A percentile compares a stretch with the other conserved stretches of the same genome.
phyloP scores from a whole-genome alignment of 2,329 filamentous ascomycete genomes.

The Elsinoe ampelina region DNA sequence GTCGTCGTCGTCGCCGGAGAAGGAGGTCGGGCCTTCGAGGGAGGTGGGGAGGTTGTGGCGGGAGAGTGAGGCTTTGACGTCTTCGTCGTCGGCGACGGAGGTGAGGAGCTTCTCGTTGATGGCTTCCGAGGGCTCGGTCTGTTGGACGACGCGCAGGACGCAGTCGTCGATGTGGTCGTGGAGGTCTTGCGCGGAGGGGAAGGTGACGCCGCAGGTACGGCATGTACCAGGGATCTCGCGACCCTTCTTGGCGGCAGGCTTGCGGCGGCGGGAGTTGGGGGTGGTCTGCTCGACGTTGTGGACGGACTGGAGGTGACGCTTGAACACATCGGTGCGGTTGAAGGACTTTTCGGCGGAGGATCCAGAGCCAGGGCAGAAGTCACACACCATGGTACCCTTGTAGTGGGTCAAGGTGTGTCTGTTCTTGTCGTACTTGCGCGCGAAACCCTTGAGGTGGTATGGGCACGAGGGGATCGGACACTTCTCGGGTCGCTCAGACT shows the following conservation, averaged over 20 bases:
- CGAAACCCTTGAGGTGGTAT: conserved; percentile 86
- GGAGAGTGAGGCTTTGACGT: conserved; percentile 49
- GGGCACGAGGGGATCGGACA: conserved; percentile 88
- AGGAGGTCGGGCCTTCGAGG: conserved; percentile 36
- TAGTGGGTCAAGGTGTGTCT: conserved; percentile 89
- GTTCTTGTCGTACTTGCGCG: conserved; percentile 94
- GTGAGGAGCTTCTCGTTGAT: conserved; percentile 48
- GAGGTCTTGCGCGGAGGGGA: conserved; percentile 84
- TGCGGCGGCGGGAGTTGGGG: conserved; percentile 79
- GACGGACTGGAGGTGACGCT: conserved; percentile 81
- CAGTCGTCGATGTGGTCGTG: conserved; percentile 85
- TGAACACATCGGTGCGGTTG: conserved; percentile 92
- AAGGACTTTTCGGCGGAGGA: conserved; percentile 89
- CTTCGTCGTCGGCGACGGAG: conserved; percentile 51
- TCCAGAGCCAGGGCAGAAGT: conserved; percentile 83
- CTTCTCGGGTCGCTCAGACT: conserved; percentile 84
- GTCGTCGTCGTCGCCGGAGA: conserved; percentile 47
- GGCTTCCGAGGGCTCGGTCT: conserved; percentile 48
- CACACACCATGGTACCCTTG: conserved; percentile 95
- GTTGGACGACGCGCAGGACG: conserved; percentile 54
- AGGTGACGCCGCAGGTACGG: conserved; percentile 80
- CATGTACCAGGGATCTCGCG: conserved; percentile 79
- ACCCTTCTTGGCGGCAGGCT: conserved; percentile 44
- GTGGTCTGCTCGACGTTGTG: conserved; percentile 89
- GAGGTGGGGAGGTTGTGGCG: conserved; percentile 46